These are phyloP conservation scores for Pichia eremophila DNA, from an alignment of 805 yeast species.

Conservation along the genomic window DNA sequence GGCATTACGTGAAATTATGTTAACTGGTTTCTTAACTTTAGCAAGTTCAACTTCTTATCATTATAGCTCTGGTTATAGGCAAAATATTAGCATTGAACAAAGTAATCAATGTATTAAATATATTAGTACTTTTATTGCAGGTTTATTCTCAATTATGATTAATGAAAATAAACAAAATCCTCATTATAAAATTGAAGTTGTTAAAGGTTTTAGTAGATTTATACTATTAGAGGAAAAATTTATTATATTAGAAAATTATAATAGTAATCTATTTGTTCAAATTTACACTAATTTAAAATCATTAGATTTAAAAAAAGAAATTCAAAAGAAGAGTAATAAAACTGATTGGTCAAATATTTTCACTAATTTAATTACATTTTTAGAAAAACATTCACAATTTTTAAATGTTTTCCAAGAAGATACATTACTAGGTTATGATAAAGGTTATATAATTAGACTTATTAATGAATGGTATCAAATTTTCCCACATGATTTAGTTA, in stretches of 20 bases:
- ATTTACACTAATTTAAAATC: neutral
- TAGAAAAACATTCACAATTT: constrained; percentile 1
- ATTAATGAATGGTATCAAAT: constrained; percentile 5
- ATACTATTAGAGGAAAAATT: neutral
- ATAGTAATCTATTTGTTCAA: neutral
- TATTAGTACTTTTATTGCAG: constrained; percentile 1
- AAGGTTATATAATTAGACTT: neutral
- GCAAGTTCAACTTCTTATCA: constrained; percentile 1
- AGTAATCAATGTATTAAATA: constrained; percentile 1
- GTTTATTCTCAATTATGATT: constrained; percentile 1
- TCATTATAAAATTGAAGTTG: neutral
- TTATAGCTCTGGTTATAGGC: neutral
- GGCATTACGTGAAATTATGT: neutral
- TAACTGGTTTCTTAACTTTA: neutral
- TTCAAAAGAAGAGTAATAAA: neutral
- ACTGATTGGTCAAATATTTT: neutral
- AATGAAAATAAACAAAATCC: neutral
- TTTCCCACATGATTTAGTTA: constrained; percentile 1
- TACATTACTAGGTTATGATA: constrained; percentile 1
- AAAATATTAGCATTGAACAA: neutral
- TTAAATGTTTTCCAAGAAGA: neutral
- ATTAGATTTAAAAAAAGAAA: neutral
- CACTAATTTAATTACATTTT: neutral
- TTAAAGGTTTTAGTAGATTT: neutral
- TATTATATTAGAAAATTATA: neutral